Evolutionary conservation across 306 rosid genomes (phyloP), one percentile per base, ranked within the genome.

Genomic region (Luffa aegyptiaca): DNA sequence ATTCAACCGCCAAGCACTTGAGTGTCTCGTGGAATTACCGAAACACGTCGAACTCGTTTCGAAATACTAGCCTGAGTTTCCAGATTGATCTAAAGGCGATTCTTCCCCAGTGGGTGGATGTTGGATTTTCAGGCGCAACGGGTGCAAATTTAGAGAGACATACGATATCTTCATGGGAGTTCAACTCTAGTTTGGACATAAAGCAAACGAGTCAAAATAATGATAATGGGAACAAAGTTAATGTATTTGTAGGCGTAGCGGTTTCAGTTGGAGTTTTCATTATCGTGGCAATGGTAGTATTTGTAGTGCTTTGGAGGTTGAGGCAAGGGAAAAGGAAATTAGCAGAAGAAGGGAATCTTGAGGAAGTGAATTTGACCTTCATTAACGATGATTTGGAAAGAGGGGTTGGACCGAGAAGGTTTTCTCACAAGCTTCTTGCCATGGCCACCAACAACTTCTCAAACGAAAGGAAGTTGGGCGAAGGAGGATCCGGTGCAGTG

Each of bases 151-250:
- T 21, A 7, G 77, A 68, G 69, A 17, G 55, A 13, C 65, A 52
- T 21, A 2, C 45, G 1, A 1, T 80, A 11, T 10, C 3, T 16
- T 52, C 77, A 0, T 68, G 82, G 77, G 82, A 80, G 4, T 68
- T 80, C 82, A 80, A 37, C 10, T 80, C 82, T 0, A 80, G 12
- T 18, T 69, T 80, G 46, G 78, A 69, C 6, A 41, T 68, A 6
- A n/a, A 68, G 75, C 3, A n/a, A 41, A 2, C 16, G 4, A 10
- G 48, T 41, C 5, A 18, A 68, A 5, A 18, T 3, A 4, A 18
- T 17, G 74, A 18, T 3, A 4, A 18, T 17, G 74, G 51, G 13
- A 10, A 68, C 1, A 68, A 18, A 8, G 52, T 68, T 10, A 5
- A 3, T 3, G 5, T n/a, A 3, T 4, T 68, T 68, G 74, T 68